Evolutionary conservation across 2,329 filamentous ascomycete species (phyloP).

Genomic region (Calonectria montana): DNA sequence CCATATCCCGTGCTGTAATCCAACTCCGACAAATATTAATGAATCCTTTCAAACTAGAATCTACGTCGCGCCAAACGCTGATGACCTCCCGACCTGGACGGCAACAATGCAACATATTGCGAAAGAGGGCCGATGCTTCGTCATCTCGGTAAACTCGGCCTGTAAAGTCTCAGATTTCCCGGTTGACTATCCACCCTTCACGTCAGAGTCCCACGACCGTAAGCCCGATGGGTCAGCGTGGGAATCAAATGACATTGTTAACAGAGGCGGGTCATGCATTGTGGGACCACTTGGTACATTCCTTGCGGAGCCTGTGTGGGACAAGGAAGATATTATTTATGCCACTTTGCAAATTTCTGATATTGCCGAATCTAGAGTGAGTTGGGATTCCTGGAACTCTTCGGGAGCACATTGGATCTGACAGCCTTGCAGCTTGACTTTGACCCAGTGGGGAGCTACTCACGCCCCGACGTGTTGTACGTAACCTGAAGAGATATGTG

Average conservation of each 20-base stretch:
- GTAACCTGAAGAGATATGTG: background rate
- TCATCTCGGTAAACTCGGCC: background rate
- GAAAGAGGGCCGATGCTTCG: constrained; percentile 2
- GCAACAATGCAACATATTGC: constrained; percentile 3
- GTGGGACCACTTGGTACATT: background rate
- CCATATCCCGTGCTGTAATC: no score
- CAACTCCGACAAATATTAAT: background rate
- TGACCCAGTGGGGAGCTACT: background rate
- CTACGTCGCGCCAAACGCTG: background rate
- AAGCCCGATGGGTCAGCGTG: background rate
- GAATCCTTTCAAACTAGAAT: background rate
- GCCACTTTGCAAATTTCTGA: background rate
- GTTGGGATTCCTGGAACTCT: background rate
- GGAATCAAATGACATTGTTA: background rate
- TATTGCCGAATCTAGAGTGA: background rate
- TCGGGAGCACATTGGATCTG: background rate
- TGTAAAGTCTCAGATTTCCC: background rate
- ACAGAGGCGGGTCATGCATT: background rate
- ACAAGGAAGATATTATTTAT: constrained; percentile 6
- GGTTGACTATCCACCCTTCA: background rate
- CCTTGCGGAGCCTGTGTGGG: background rate
- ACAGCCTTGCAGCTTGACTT: background rate
- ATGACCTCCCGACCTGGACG: background rate
- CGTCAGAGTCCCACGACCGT: background rate
- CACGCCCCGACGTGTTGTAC: constrained; percentile 1